Evolutionary conservation across 192 early-diverging fungal species (phyloP).

Genomic region (Allomyces javanicus): DNA sequence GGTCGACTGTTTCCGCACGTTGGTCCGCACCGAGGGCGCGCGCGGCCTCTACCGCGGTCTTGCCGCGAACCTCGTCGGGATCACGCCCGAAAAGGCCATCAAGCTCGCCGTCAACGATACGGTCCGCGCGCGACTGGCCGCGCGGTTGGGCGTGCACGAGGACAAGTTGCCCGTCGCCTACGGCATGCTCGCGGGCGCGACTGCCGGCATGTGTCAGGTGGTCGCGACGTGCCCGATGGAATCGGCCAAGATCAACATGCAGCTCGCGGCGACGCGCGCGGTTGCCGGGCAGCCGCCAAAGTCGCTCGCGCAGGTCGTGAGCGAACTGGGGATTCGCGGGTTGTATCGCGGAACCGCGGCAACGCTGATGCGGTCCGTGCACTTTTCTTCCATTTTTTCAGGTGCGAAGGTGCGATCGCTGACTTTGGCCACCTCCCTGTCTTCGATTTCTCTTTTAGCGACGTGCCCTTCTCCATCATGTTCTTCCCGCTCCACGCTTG

Average conservation of each 20-base stretch:
- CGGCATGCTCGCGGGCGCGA: slow-evolving; percentile 28
- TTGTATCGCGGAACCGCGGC: slow-evolving; percentile 22
- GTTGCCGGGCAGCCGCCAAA: slow-evolving; percentile 7
- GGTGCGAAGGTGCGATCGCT: no score
- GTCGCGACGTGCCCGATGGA: slow-evolving; percentile 40
- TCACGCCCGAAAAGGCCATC: slow-evolving; percentile 37
- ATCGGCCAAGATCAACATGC: slow-evolving; percentile 34
- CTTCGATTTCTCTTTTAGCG: slow-evolving; percentile 2
- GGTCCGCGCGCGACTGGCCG: slow-evolving; percentile 20
- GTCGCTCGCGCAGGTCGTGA: slow-evolving; percentile 17
- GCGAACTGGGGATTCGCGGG: slow-evolving; percentile 19
- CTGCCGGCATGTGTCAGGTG: slow-evolving; percentile 30
- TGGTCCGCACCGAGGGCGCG: slow-evolving; percentile 18
- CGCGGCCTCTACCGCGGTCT: slow-evolving; percentile 27
- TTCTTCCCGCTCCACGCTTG: slow-evolving; percentile 27
- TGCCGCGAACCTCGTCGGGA: slow-evolving; percentile 24
- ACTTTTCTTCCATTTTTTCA: not conserved
- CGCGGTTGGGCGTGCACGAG: slow-evolving; percentile 3
- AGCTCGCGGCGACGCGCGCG: slow-evolving; percentile 14
- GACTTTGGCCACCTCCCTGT: no score
- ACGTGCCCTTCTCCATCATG: slow-evolving; percentile 32
- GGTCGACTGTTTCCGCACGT: slow-evolving; percentile 17
- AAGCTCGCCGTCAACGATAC: slow-evolving; percentile 35
- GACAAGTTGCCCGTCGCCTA: slow-evolving; percentile 17
- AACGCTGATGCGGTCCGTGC: slow-evolving; percentile 10